Conservation (phyloP, 2,329 filamentous ascomycete genomes). For the Drechslerella coelobrocha region DNA sequence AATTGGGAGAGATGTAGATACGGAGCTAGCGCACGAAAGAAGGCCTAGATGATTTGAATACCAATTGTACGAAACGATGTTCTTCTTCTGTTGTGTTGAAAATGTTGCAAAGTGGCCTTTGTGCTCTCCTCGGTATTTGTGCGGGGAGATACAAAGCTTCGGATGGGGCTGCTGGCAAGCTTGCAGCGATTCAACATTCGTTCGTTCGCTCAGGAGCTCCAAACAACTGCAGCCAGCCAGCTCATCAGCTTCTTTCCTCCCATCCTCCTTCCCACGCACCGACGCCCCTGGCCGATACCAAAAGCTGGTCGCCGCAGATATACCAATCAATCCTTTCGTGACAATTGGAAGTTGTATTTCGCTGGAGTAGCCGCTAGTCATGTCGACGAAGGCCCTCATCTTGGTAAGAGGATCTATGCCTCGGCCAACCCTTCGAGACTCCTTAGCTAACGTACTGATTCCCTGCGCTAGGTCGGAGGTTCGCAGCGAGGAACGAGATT, state of each 20-base stretch:
- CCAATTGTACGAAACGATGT: too few relatives aligned
- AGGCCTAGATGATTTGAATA: too few relatives aligned
- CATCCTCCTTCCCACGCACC: not conserved
- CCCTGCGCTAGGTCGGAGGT: slow-evolving; percentile 76
- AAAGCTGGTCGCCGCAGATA: not conserved
- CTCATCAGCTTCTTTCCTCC: not conserved
- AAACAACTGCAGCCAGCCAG: not conserved
- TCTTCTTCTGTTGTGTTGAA: slow-evolving; percentile 3
- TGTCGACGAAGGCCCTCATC: slow-evolving; percentile 87
- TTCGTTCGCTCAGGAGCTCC: not conserved
- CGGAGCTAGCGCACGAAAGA: not conserved
- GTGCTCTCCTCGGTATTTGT: not conserved
- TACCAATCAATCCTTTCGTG: not conserved
- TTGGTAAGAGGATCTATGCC: slow-evolving; percentile 67
- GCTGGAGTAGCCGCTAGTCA: slow-evolving; percentile 11
- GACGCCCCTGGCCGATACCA: not conserved
- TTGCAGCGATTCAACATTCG: not conserved
- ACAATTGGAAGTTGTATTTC: slow-evolving; percentile 21
- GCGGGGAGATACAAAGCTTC: not conserved
- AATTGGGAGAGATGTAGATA: not conserved
- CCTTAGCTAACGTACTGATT: slow-evolving; percentile 53
- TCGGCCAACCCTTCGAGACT: slow-evolving; percentile 40
- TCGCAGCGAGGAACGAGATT: slow-evolving; percentile 95
- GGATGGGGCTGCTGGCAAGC: too few relatives aligned
- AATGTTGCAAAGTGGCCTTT: not conserved